Percentiles rank a stretch among this genome's conserved stretches.
phyloP scores from a whole-genome alignment of 2,329 filamentous ascomycete genomes.

The Fusarium praegraminearum region DNA sequence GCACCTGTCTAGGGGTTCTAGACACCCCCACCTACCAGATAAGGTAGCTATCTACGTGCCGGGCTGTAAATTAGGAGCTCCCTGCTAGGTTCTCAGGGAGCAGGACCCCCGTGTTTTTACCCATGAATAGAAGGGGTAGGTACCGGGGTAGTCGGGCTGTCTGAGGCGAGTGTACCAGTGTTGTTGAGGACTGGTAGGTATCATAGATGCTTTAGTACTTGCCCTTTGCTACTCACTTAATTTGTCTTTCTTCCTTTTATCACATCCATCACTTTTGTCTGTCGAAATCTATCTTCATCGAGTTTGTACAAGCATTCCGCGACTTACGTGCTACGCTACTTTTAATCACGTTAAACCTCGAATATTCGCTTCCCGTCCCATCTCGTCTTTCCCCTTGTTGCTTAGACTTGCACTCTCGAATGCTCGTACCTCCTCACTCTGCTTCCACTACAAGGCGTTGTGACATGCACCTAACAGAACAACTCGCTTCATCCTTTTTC shows the following conservation, averaged over 20 bases:
- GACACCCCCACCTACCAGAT: conserved; percentile 41
- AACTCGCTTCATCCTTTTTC: conserved; percentile 9
- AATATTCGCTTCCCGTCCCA: not conserved
- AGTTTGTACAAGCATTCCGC: conserved; percentile 28
- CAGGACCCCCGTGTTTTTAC: not conserved
- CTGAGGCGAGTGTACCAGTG: not conserved
- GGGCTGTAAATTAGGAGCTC: not conserved
- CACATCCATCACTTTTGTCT: not conserved
- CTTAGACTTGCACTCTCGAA: not conserved
- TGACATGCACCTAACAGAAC: conserved; percentile 25
- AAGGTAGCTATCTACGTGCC: not conserved
- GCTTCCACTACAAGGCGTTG: conserved; percentile 6
- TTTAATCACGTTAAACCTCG: not conserved
- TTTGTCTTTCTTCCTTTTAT: not conserved
- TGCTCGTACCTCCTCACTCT: not conserved
- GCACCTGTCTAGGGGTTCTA: conserved; percentile 24
- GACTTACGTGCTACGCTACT: conserved; percentile 11
- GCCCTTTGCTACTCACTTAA: not conserved
- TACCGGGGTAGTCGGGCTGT: not conserved
- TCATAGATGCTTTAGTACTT: not conserved
- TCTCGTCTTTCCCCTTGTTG: not conserved
- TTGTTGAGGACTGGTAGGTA: conserved; percentile 13
- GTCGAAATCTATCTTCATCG: conserved; percentile 40
- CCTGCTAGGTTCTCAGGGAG: not conserved
- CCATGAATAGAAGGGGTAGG: conserved; percentile 1